Conservation (phyloP, 345 rosid species). For the Trapa bicornis region DNA sequence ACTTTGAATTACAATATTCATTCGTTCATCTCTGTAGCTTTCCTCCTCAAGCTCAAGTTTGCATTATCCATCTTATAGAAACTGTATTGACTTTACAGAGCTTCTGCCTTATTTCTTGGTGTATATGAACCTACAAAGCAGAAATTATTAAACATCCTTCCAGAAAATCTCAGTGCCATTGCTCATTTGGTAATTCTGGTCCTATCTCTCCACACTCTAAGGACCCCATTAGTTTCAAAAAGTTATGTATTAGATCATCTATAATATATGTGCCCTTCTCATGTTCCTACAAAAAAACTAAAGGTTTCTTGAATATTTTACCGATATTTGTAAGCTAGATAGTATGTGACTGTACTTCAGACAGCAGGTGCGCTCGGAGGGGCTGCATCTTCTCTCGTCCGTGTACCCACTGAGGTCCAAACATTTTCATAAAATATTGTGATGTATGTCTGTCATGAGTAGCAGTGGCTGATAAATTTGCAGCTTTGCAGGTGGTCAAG, state of each 20-base stretch:
- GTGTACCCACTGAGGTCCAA: slow-evolving; percentile 89
- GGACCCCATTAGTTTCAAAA: not conserved
- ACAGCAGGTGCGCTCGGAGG: slow-evolving; percentile 96
- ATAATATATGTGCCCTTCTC: not conserved
- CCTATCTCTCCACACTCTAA: not conserved
- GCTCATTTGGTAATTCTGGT: slow-evolving; percentile 67
- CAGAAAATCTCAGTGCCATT: slow-evolving; percentile 74
- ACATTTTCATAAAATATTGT: not conserved
- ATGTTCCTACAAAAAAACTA: not conserved
- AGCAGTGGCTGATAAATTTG: not conserved
- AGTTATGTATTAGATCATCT: not conserved
- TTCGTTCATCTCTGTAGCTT: not conserved
- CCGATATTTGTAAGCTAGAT: slow-evolving; percentile 14
- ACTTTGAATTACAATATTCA: not conserved
- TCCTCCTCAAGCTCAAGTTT: slow-evolving; percentile 5
- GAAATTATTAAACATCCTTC: slow-evolving; percentile 59
- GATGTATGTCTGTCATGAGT: not conserved
- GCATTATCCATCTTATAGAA: not conserved
- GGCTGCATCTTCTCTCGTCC: slow-evolving; percentile 78
- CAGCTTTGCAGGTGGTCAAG: slow-evolving; percentile 59
- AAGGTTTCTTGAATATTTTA: not conserved
- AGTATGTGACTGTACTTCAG: slow-evolving; percentile 12
- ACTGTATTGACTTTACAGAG: slow-evolving; percentile 26
- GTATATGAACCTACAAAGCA: slow-evolving; percentile 91
- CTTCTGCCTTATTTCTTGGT: slow-evolving; percentile 90